phyloP scores from a whole-genome alignment of 306 rosid genomes.

The Castanea mollissima region DNA sequence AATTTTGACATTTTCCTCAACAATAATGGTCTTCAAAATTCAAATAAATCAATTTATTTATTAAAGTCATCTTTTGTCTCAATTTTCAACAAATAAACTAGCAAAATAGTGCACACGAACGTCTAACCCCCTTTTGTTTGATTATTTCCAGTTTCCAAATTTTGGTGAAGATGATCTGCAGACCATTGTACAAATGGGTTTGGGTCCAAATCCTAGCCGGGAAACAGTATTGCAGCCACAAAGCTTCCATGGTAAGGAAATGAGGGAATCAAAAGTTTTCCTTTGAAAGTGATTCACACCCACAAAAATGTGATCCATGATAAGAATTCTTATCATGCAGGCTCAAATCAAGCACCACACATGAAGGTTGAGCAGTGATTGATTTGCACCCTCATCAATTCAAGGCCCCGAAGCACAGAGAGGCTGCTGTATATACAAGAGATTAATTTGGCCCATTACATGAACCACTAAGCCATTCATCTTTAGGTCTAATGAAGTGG shows the following conservation, averaged over 20 bases:
- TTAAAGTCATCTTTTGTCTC: no score
- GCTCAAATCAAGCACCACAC: conserved; percentile 62
- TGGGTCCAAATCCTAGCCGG: conserved; percentile 54
- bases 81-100: no score
- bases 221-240: conserved; percentile 49
- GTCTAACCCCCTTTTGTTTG: background rate
- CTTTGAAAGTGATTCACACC: conserved; percentile 27
- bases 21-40: background rate
- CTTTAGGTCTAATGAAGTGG: conserved; percentile 40
- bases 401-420: conserved; percentile 38
- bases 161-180: conserved; percentile 82
- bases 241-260: conserved; percentile 58
- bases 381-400: conserved; percentile 25
- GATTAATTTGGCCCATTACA: conserved; percentile 42
- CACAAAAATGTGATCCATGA: conserved; percentile 24
- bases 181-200: conserved; percentile 88
- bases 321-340: conserved; percentile 36
- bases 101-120: no score
- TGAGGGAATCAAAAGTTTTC: background rate
- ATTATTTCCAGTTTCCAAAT: conserved; percentile 51
- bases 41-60: no score
- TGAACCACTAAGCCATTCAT: conserved; percentile 45
- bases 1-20: background rate
- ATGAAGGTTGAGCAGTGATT: conserved; percentile 81
- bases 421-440: conserved; percentile 63